Base-by-base conservation (phyloP, 2,329 filamentous ascomycete species). In the Zymoseptoria crescenta region DNA sequence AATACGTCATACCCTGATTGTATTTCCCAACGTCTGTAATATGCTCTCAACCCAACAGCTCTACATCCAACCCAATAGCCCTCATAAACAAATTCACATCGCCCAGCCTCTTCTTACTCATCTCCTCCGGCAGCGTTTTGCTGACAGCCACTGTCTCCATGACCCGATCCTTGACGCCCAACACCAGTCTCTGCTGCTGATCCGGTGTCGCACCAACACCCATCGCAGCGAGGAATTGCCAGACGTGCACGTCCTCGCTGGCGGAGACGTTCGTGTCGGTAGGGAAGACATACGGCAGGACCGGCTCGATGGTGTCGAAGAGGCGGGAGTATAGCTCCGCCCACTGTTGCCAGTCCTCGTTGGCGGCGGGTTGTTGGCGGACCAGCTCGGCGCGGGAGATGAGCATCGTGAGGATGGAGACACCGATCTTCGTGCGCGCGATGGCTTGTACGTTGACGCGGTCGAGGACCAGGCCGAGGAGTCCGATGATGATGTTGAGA, bases 11-110 rank as follows among this genome's bases (percentile, higher is more conserved):
- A 24, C 24, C 24, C 24, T 24, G 24, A 24, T 2, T 24, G 4
- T 24, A 24, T 24, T 2, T 24, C 24, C 24, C 4, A 4, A 24
- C 24, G 4, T 24, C 24, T 24, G 24, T 24, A 4, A 24, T n/a
- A 5, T 13, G 5, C 16, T 28, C 50, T 79, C 76, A 86, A 66
- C 82, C 82, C 64, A 87, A 79, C 67, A 87, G 74, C 65, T 96
- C 94, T 55, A 99, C 94, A 77, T 99, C 94, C 72, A 99, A 81
- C n/a, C 94, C 94, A 75, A 99, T 96, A 58, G 93, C 94, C 70
- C 91, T 88, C 92, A 99, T 96, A 75, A 99, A 99, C 58, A 99
- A 78, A 73, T 99, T 99, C 66, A 99, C 94, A 71, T 96, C 96
- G 59, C 88, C 87, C 59, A 96, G 80, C 60, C 93, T 87, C 72